Conservation (phyloP, 805 yeast species). For the Spathaspora arborariae region DNA sequence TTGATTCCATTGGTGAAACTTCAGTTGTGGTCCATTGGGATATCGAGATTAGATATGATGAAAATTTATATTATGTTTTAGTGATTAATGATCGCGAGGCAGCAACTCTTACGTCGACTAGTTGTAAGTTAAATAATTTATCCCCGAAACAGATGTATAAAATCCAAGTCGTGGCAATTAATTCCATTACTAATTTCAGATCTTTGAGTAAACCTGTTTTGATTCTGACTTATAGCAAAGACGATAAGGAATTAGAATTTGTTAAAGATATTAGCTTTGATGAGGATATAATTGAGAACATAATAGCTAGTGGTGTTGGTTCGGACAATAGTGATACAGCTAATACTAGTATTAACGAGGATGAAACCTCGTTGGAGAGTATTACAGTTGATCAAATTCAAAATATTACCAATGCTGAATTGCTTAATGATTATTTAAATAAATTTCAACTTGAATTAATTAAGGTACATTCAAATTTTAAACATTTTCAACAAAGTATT, state of each 20-base stretch:
- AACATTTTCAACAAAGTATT: conserved; percentile 12
- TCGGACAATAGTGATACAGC: not conserved
- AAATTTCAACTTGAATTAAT: conserved; percentile 24
- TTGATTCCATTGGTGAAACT: conserved; percentile 47
- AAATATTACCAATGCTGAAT: conserved; percentile 14
- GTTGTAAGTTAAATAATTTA: conserved; percentile 32
- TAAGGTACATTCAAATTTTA: conserved; percentile 18
- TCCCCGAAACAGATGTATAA: conserved; percentile 25
- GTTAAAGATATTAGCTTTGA: conserved; percentile 3
- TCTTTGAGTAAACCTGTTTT: conserved; percentile 31
- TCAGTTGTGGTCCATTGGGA: conserved; percentile 58
- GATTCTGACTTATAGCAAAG: conserved; percentile 22
- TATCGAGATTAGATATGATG: conserved; percentile 24
- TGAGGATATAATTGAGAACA: not conserved
- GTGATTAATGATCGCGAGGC: conserved; percentile 33
- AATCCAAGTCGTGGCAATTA: conserved; percentile 35
- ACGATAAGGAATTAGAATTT: conserved; percentile 6
- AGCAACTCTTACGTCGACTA: conserved; percentile 31
- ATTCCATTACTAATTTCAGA: conserved; percentile 30
- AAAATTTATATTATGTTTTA: conserved; percentile 29
- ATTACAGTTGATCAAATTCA: conserved; percentile 13
- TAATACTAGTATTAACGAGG: not conserved
- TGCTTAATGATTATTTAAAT: conserved; percentile 20
- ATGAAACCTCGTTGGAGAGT: conserved; percentile 6
- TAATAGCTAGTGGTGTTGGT: not conserved